Percentiles rank a stretch among this genome's conserved stretches.
phyloP scores from a whole-genome alignment of 2,329 filamentous ascomycete species.

The Blastomyces emzantsi region DNA sequence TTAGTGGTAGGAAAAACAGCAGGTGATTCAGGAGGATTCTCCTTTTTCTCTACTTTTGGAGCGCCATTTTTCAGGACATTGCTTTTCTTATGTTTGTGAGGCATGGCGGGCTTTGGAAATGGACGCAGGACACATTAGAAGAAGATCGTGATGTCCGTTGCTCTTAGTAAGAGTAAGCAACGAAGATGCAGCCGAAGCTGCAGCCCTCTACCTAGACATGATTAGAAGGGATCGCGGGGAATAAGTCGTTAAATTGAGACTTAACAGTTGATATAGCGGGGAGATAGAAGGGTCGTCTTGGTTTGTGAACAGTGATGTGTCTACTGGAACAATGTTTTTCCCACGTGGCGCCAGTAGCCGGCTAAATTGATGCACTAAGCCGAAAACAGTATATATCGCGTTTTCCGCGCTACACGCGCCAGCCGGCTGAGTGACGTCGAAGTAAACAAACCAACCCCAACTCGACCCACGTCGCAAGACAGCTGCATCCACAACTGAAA shows the following conservation, averaged over 20 bases:
- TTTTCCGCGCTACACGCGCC: conserved; percentile 1
- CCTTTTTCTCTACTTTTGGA: conserved; percentile 31
- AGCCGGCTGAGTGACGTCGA: conserved; percentile 3
- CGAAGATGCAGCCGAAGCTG: conserved; percentile 37
- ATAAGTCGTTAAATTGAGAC: conserved; percentile 10
- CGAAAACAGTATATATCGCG: background rate
- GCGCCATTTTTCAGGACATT: conserved; percentile 27
- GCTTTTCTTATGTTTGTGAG: conserved; percentile 38
- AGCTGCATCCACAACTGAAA: conserved; percentile 9
- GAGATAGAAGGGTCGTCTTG: background rate
- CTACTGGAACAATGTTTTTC: conserved; percentile 9
- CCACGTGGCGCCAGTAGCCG: background rate
- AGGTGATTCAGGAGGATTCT: conserved; percentile 24
- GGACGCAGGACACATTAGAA: conserved; percentile 18
- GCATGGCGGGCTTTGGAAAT: conserved; percentile 32
- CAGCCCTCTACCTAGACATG: conserved; percentile 34
- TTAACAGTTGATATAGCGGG: conserved; percentile 5
- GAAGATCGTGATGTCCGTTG: conserved; percentile 25
- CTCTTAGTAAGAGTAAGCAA: conserved; percentile 22
- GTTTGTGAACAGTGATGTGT: too few relatives aligned
- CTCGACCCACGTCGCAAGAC: conserved; percentile 6
- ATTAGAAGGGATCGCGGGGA: conserved; percentile 6
- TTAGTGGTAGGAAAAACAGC: conserved; percentile 41
- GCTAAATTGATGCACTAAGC: background rate
- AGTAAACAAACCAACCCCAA: conserved; percentile 14